A percentile compares a stretch with the other conserved stretches of the same genome.
phyloP scores from a whole-genome alignment of 2,329 filamentous ascomycete species.

The Pleoardoris graminearum region DNA sequence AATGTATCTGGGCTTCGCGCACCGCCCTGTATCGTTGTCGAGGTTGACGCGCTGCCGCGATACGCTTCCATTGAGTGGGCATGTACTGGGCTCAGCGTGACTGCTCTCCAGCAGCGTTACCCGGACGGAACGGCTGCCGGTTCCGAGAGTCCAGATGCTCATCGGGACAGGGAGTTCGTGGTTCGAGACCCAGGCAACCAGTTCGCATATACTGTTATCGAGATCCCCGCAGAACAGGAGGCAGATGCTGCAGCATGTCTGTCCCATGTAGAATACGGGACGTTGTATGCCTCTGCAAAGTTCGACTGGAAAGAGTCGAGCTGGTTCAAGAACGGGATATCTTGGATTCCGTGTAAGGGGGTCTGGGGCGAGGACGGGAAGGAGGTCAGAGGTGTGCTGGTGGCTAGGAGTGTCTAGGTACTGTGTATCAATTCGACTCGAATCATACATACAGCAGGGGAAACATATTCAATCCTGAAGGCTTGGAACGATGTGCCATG shows the following conservation, averaged over 20 bases:
- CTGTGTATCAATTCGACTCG: too few relatives aligned
- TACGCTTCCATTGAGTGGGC: slow-evolving; percentile 82
- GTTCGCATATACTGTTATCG: slow-evolving; percentile 20
- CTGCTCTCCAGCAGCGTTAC: not conserved
- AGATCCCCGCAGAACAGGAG: slow-evolving; percentile 9
- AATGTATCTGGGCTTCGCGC: not conserved
- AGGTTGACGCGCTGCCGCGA: slow-evolving; percentile 77
- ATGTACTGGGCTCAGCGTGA: slow-evolving; percentile 59
- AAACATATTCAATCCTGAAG: too few relatives aligned
- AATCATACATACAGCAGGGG: too few relatives aligned
- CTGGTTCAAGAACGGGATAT: slow-evolving; percentile 18
- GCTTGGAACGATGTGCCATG: too few relatives aligned
- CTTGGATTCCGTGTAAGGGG: slow-evolving; percentile 37
- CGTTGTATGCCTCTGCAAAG: slow-evolving; percentile 25
- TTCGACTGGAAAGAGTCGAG: slow-evolving; percentile 10
- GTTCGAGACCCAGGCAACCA: not conserved
- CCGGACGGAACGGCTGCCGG: not conserved
- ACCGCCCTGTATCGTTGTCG: slow-evolving; percentile 71
- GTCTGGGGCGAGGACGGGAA: slow-evolving; percentile 35
- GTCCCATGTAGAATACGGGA: slow-evolving; percentile 11
- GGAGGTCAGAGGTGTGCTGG: slow-evolving; percentile 28
- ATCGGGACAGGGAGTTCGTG: not conserved
- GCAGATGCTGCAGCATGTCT: not conserved
- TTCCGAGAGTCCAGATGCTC: not conserved
- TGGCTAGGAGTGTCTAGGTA: slow-evolving; percentile 19